A percentile compares a stretch with the other conserved stretches of the same genome.
Conservation (phyloP, 2,329 filamentous ascomycete species). For the Phialemonium atrogriseum region DNA sequence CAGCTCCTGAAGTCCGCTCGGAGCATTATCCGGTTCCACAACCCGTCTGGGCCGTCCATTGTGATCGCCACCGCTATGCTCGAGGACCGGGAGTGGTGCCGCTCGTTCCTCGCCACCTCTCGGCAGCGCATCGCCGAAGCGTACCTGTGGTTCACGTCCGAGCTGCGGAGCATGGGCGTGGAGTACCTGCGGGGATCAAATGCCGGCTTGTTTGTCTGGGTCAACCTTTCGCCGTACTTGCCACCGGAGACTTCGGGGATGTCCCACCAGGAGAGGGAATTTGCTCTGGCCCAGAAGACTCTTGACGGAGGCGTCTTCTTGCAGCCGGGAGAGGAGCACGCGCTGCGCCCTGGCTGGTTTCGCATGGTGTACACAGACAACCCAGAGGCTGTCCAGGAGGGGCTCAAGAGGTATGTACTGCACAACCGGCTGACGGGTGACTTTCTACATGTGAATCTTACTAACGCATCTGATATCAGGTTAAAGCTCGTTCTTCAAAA, state of each 20-base stretch:
- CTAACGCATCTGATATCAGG: too few relatives aligned
- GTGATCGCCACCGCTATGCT: constrained; percentile 35
- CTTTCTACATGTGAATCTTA: too few relatives aligned
- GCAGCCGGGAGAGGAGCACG: constrained; percentile 37
- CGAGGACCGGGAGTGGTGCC: constrained; percentile 34
- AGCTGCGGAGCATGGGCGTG: constrained; percentile 31
- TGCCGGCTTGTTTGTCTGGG: constrained; percentile 49
- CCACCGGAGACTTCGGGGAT: constrained; percentile 18
- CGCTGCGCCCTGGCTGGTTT: constrained; percentile 41
- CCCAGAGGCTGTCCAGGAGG: constrained; percentile 24
- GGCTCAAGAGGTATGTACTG: constrained; percentile 22
- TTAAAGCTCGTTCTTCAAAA: too few relatives aligned
- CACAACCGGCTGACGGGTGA: too few relatives aligned
- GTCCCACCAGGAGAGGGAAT: constrained; percentile 28
- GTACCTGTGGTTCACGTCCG: constrained; percentile 28
- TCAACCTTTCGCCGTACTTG: constrained; percentile 39
- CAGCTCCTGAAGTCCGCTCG: constrained; percentile 25
- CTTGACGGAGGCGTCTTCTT: constrained; percentile 39
- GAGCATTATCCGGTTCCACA: constrained; percentile 35
- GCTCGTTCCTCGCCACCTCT: constrained; percentile 32
- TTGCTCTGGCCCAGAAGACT: constrained; percentile 33
- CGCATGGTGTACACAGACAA: constrained; percentile 42
- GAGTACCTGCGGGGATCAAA: constrained; percentile 37
- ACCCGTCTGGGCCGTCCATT: constrained; percentile 34
- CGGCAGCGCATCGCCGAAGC: constrained; percentile 28